These are phyloP conservation scores for Fusarium brevicatenulatum DNA, from an alignment of 2,329 filamentous ascomycete species.

Conservation along the genomic window DNA sequence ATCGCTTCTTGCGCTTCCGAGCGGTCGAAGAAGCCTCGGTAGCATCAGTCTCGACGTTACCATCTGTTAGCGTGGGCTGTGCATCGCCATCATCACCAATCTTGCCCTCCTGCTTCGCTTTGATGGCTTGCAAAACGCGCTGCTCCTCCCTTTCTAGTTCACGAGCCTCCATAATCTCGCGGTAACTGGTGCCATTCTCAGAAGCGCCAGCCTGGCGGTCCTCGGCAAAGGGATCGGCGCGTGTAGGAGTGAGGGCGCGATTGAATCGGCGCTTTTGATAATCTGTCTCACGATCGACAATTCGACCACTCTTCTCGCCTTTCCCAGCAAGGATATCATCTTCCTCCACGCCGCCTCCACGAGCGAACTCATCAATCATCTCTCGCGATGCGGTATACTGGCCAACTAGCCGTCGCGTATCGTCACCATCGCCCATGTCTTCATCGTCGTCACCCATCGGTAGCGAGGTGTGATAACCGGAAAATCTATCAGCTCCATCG, in stretches of 20 bases:
- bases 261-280: constrained; percentile 97
- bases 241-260: constrained; percentile 84
- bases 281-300: constrained; percentile 92
- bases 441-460: constrained; percentile 82
- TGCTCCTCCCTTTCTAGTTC: constrained; percentile 95
- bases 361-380: constrained; percentile 94
- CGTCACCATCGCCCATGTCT: constrained; percentile 79
- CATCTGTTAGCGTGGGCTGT: constrained; percentile 78
- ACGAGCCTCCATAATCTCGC: constrained; percentile 88
- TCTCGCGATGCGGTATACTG: constrained; percentile 95
- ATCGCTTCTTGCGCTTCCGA: constrained; percentile 91
- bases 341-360: constrained; percentile 86
- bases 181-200: constrained; percentile 82
- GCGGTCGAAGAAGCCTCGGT: constrained; percentile 70
- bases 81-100: constrained; percentile 71
- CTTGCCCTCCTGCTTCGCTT: constrained; percentile 73
- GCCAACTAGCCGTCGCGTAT: constrained; percentile 82
- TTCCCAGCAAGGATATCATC: constrained; percentile 87
- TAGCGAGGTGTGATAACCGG: constrained; percentile 91
- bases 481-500: constrained; percentile 80
- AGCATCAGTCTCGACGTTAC: constrained; percentile 73
- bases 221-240: constrained; percentile 85
- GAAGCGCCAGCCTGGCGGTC: constrained; percentile 74
- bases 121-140: constrained; percentile 81
- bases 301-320: constrained; percentile 88